These are phyloP conservation scores for Alnus glutinosa DNA, from an alignment of 306 rosid species.

Conservation along the genomic window DNA sequence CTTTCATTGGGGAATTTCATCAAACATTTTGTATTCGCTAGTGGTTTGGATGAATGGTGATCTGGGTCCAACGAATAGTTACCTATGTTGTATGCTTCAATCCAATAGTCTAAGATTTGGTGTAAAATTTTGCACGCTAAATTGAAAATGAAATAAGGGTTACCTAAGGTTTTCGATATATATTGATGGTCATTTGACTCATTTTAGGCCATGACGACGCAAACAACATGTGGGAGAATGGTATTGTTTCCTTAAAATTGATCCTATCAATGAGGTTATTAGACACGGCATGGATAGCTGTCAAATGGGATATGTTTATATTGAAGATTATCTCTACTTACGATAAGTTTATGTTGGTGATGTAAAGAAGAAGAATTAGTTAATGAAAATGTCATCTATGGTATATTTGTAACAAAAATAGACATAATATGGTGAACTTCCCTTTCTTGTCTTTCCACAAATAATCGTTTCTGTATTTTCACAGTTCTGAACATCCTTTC, in stretches of 20 bases:
- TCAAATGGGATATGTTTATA: too few species aligned
- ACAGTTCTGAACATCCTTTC: neutral
- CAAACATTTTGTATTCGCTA: neutral
- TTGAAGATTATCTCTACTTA: too few species aligned
- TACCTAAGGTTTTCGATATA: neutral
- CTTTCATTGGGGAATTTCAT: neutral
- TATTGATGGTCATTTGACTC: neutral
- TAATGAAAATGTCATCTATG: neutral
- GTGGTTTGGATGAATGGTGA: neutral
- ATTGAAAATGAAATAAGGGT: neutral
- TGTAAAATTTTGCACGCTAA: neutral
- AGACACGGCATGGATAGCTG: too few species aligned
- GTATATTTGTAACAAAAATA: neutral
- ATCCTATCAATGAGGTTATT: too few species aligned
- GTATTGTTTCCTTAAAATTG: too few species aligned
- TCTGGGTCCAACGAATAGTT: neutral
- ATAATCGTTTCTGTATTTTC: neutral
- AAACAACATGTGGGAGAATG: neutral
- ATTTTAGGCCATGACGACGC: neutral
- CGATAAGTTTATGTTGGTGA: neutral
- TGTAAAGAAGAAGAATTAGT: neutral
- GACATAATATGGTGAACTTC: neutral
- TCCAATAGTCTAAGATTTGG: neutral
- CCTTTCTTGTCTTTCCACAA: too few species aligned
- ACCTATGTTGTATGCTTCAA: neutral